Evolutionary conservation across 1,139 yeast species (phyloP).

Genomic region (Blastobotrys illinoisensis): DNA sequence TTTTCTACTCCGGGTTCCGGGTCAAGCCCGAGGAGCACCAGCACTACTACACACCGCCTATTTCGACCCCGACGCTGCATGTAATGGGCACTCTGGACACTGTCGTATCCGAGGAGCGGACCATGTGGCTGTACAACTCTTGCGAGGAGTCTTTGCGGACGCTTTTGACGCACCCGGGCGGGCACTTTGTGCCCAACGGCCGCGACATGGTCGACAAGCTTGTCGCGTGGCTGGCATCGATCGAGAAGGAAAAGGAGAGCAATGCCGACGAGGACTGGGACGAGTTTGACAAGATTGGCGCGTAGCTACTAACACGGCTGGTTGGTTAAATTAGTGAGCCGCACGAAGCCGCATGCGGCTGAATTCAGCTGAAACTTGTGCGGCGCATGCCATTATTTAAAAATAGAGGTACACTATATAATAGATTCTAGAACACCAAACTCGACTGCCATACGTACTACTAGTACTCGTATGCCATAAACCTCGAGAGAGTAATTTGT

Average conservation of each 20-base stretch:
- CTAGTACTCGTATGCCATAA: too few species aligned
- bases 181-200: constrained; percentile 79
- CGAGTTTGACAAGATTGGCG: constrained; percentile 40
- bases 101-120: constrained; percentile 71
- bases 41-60: constrained; percentile 40
- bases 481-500: too few species aligned
- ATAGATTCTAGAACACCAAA: too few species aligned
- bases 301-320: too few species aligned
- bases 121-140: constrained; percentile 51
- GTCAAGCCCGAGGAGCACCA: constrained; percentile 51
- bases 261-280: constrained; percentile 36
- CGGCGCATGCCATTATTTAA: too few species aligned
- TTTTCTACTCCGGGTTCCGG: constrained; percentile 74
- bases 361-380: too few species aligned
- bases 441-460: too few species aligned
- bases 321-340: too few species aligned
- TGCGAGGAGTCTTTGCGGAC: constrained; percentile 45
- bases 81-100: constrained; percentile 86
- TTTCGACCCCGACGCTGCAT: constrained; percentile 61
- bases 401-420: too few species aligned
- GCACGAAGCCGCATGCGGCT: too few species aligned
- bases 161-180: constrained; percentile 70
- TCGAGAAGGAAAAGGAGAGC: constrained; percentile 7
- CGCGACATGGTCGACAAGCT: constrained; percentile 56
- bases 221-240: constrained; percentile 44